phyloP scores from a whole-genome alignment of 2,329 filamentous ascomycete species.

The Endoconidiophora laricicola region DNA sequence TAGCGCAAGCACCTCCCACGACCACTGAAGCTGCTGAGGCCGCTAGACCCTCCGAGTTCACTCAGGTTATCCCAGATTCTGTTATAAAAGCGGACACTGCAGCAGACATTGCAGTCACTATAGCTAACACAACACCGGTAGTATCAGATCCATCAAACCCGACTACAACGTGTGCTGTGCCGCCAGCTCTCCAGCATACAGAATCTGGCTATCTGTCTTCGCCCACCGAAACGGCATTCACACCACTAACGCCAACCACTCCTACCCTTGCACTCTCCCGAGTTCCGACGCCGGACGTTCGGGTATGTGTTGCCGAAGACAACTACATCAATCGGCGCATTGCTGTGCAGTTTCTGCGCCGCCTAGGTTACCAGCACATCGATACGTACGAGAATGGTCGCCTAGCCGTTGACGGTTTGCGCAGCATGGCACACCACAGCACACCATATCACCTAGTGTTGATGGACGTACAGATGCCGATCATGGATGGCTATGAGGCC shows the following conservation, averaged over 20 bases:
- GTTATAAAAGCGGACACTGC: background rate
- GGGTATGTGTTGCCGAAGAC: slow-evolving; percentile 87
- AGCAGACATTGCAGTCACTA: background rate
- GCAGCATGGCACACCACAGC: slow-evolving; percentile 51
- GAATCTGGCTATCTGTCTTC: slow-evolving; percentile 1
- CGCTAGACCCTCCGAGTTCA: background rate
- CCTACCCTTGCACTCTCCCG: slow-evolving; percentile 49
- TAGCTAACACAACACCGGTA: no score
- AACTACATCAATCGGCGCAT: slow-evolving; percentile 92
- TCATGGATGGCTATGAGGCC: slow-evolving; percentile 82
- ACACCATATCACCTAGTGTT: slow-evolving; percentile 76
- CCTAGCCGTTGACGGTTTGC: slow-evolving; percentile 75
- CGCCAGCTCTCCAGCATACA: background rate
- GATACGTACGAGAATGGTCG: slow-evolving; percentile 82
- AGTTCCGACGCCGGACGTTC: slow-evolving; percentile 60
- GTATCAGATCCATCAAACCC: background rate
- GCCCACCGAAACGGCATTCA: background rate
- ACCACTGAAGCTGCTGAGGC: background rate
- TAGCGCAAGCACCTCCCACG: no score
- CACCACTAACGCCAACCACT: background rate
- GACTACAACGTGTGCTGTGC: background rate
- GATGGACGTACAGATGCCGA: slow-evolving; percentile 95
- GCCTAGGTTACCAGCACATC: slow-evolving; percentile 64
- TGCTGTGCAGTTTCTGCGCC: slow-evolving; percentile 75
- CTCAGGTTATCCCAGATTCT: background rate